Evolutionary conservation across 768 basidiomycete species (phyloP).

Genomic region (Mycena rosella): DNA sequence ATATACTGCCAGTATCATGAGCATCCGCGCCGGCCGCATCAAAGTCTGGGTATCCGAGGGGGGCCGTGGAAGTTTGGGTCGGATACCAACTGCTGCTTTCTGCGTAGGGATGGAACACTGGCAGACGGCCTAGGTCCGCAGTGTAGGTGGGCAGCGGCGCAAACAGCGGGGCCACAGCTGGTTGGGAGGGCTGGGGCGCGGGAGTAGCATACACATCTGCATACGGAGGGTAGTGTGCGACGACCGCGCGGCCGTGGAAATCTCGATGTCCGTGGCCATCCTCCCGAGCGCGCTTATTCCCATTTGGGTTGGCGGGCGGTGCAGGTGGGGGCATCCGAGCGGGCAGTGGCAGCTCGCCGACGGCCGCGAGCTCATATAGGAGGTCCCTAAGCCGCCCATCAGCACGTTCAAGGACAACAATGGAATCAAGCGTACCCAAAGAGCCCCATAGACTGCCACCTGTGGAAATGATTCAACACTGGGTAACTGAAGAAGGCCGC

Average conservation of each 20-base stretch:
- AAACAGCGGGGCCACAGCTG: no score
- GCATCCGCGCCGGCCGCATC: no score
- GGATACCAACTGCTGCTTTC: no score
- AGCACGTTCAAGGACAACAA: no score
- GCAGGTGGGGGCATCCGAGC: neutral
- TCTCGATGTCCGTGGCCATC: no score
- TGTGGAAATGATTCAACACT: neutral
- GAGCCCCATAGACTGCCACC: conserved; percentile 28
- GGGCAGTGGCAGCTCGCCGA: conserved; percentile 29
- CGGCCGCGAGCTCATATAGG: conserved; percentile 24
- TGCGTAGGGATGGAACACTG: no score
- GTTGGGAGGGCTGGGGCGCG: neutral
- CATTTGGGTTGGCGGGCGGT: neutral
- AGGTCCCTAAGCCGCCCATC: conserved; percentile 24
- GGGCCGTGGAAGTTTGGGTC: no score
- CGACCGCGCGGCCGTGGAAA: neutral
- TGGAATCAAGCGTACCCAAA: conserved; percentile 19
- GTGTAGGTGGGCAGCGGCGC: no score
- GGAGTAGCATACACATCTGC: neutral
- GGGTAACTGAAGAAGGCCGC: no score
- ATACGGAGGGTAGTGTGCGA: neutral
- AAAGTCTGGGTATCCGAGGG: no score
- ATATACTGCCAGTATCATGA: no score
- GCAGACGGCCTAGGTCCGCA: no score
- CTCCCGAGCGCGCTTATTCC: conserved; percentile 6